A percentile compares a stretch with the other conserved stretches of the same genome.
phyloP scores from a whole-genome alignment of 2,329 filamentous ascomycete genomes.

The Phoma sp. region DNA sequence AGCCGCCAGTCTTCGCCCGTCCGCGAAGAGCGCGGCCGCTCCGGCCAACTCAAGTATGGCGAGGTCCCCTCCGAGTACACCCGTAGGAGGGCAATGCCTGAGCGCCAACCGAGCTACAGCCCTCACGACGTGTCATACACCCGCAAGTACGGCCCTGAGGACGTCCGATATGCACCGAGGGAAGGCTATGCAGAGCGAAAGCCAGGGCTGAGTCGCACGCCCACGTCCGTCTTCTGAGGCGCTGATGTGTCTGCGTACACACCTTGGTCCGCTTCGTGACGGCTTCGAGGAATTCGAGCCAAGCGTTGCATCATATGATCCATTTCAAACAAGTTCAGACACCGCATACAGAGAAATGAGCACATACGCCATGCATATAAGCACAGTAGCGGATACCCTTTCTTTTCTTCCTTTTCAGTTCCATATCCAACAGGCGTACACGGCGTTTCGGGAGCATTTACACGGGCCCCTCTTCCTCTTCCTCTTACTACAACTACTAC shows the following conservation, averaged over 20 bases:
- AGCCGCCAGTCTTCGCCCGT: constrained; percentile 34
- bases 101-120: constrained; percentile 39
- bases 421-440: background rate
- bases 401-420: background rate
- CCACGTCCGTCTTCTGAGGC: constrained; percentile 40
- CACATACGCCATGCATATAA: constrained; percentile 16
- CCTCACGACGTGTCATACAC: constrained; percentile 41
- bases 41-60: constrained; percentile 32
- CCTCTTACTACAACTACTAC: background rate
- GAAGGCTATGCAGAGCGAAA: constrained; percentile 33
- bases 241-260: background rate
- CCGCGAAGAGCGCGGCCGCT: constrained; percentile 36
- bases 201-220: constrained; percentile 31
- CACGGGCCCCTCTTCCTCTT: background rate
- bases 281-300: too few relatives aligned
- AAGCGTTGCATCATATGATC: too few relatives aligned
- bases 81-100: constrained; percentile 19
- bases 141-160: constrained; percentile 43
- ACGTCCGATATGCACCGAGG: constrained; percentile 43
- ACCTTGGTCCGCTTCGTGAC: too few relatives aligned
- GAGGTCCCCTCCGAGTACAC: constrained; percentile 30
- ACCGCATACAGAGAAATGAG: background rate
- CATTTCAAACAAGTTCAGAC: background rate
- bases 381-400: constrained; percentile 13
- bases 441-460: constrained; percentile 13